Evolutionary conservation across 352 stramenopile species (phyloP).

Genomic region (Pythium angustatum): DNA sequence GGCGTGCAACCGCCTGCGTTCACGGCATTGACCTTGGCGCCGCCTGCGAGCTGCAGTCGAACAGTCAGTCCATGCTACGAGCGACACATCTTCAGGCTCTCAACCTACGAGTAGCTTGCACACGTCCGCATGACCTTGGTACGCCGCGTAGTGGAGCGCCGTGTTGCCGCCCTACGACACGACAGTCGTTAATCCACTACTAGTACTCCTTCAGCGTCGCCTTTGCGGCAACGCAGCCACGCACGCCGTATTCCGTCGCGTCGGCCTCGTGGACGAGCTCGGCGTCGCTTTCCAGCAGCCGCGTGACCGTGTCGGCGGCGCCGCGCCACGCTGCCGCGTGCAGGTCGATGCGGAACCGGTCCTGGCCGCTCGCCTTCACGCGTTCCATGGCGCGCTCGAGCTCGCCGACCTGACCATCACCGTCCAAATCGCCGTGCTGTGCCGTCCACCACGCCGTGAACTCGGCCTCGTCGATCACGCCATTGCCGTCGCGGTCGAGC

Average conservation of each 20-base stretch:
- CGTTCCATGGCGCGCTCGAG: conserved; percentile 52
- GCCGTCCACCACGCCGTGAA: conserved; percentile 59
- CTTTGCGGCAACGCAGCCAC: background rate
- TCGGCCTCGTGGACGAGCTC: conserved; percentile 51
- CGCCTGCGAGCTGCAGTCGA: conserved; percentile 24
- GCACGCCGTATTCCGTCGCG: conserved; percentile 56
- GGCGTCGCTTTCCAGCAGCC: conserved; percentile 40
- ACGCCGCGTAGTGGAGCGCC: conserved; percentile 75
- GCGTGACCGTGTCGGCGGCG: conserved; percentile 40
- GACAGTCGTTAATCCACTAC: background rate
- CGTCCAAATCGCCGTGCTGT: conserved; percentile 39
- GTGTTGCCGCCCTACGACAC: conserved; percentile 51
- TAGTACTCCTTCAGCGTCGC: background rate
- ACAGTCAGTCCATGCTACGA: background rate
- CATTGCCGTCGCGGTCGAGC: conserved; percentile 55
- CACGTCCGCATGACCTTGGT: conserved; percentile 50
- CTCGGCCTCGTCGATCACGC: conserved; percentile 55
- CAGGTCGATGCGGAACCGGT: conserved; percentile 69
- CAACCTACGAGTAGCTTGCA: conserved; percentile 55
- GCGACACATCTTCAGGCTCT: background rate
- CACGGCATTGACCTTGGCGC: conserved; percentile 55
- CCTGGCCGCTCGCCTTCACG: conserved; percentile 52
- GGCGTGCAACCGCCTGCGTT: conserved; percentile 65
- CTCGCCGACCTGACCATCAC: conserved; percentile 40
- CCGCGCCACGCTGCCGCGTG: conserved; percentile 62